Base-by-base conservation (phyloP, 306 rosid genomes). In the Trichosanthes truncata region DNA sequence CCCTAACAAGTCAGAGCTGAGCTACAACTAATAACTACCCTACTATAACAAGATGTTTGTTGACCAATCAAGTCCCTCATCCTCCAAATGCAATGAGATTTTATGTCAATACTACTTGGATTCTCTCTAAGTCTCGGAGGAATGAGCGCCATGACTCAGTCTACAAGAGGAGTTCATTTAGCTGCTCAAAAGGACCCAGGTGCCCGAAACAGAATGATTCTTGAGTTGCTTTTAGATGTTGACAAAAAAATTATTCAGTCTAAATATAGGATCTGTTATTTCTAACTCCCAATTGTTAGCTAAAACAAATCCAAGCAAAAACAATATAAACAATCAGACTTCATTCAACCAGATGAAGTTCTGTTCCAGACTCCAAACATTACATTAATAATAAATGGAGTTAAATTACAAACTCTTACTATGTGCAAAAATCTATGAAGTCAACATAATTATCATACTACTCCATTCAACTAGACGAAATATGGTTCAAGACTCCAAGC, bases 381-480 rank as follows among this genome's bases (percentile, higher is more conserved):
- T 73, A 23, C 59, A 73, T 73, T 26, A 33, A 17, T 26, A 33
- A 17, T 25, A 73, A 48, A 43, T 26, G 59, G 46, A 73, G 41
- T 25, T 73, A 73, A 26, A 73, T 72, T 72, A 72, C 77, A 72
- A 72, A 41, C 10, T 45, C 40, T 41, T 41, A 43, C 76, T 72
- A 72, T 72, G 57, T 72, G 77, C 77, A 72, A 14, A 68, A 72
- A 23, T 46, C 57, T 72, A 72, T 45, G 4, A 69, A 43, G 76
- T 69, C 49, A 12, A 69, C 76, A 23, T 5, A 46, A 46, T 15
- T n/a, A 46, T 72, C 77, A 46, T 46, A 14, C 36, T 43, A n/a
- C 35, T 43, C 17, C 36, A 46, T 72, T 72, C 77, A 72, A 46
- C 57, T 45, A 46, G 14, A 25, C 8, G 5, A 46, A 46, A 25